A percentile compares a stretch with the other conserved stretches of the same genome.
Evolutionary conservation across 169 alveolate species (phyloP).

Genomic region (Sarcocystis neurona): DNA sequence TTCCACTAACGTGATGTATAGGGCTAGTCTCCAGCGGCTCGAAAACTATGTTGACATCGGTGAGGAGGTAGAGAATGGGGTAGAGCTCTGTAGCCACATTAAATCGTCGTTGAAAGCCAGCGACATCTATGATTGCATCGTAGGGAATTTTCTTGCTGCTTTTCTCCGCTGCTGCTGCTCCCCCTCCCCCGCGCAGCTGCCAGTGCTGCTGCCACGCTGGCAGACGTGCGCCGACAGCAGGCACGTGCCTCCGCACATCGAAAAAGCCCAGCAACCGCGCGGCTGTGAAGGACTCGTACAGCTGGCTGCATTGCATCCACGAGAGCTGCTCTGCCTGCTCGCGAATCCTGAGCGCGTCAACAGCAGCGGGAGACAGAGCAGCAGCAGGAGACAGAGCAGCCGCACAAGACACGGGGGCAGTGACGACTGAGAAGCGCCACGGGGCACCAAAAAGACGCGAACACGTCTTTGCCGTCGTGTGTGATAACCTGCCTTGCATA

Average conservation of each 20-base stretch:
- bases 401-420: no score
- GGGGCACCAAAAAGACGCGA: no score
- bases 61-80: background rate
- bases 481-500: no score
- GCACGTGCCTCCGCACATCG: conserved; percentile 3
- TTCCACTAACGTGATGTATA: conserved; percentile 15
- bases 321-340: background rate
- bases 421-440: no score
- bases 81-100: conserved; percentile 14
- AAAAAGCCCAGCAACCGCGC: conserved; percentile 30
- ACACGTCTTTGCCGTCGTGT: no score
- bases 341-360: background rate
- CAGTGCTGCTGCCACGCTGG: conserved; percentile 10
- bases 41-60: conserved; percentile 14
- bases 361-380: no score
- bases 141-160: background rate
- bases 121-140: conserved; percentile 13
- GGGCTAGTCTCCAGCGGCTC: conserved; percentile 45
- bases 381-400: no score
- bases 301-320: conserved; percentile 16
- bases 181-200: background rate
- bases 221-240: background rate
- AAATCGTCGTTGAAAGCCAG: background rate
- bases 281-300: conserved; percentile 35
- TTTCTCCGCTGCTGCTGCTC: background rate